phyloP scores from a whole-genome alignment of 1,284 basidiomycete genomes.

The Puccinia hordei region DNA sequence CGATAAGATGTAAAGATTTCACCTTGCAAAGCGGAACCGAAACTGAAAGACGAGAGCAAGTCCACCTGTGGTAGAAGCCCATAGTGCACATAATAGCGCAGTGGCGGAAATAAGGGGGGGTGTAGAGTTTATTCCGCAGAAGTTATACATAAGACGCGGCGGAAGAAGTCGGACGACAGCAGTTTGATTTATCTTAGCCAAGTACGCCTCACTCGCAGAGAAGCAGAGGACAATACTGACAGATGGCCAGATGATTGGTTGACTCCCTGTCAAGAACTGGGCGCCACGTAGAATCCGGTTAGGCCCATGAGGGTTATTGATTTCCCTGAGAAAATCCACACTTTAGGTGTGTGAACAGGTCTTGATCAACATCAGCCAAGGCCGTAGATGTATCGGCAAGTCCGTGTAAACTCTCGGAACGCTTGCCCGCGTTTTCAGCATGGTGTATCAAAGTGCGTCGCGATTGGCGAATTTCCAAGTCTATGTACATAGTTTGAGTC shows the following conservation, averaged over 20 bases:
- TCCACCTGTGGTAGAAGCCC: background rate
- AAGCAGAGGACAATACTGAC: background rate
- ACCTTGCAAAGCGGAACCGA: background rate
- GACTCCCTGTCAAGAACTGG: too few species aligned
- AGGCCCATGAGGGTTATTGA: too few species aligned
- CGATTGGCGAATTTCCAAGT: slow-evolving; percentile 1
- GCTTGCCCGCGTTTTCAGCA: background rate
- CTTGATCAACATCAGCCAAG: too few species aligned
- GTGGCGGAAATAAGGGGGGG: slow-evolving; percentile 10
- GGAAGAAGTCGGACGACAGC: background rate
- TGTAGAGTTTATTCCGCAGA: slow-evolving; percentile 12
- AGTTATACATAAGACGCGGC: slow-evolving; percentile 9
- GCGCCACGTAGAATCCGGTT: too few species aligned
- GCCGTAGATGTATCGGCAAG: too few species aligned
- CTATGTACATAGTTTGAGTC: too few species aligned
- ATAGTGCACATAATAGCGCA: slow-evolving; percentile 4
- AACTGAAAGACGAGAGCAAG: background rate
- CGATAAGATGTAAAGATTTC: background rate
- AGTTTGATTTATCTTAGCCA: background rate
- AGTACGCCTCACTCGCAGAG: background rate
- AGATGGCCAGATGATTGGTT: background rate
- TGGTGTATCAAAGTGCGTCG: background rate
- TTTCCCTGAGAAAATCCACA: too few species aligned
- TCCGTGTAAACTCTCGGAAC: too few species aligned
- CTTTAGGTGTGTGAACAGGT: background rate